Percentiles rank a stretch among this genome's conserved stretches.
These are phyloP conservation scores for Podospora pseudoanserina DNA, from an alignment of 495 filamentous ascomycete species.

Conservation along the genomic window DNA sequence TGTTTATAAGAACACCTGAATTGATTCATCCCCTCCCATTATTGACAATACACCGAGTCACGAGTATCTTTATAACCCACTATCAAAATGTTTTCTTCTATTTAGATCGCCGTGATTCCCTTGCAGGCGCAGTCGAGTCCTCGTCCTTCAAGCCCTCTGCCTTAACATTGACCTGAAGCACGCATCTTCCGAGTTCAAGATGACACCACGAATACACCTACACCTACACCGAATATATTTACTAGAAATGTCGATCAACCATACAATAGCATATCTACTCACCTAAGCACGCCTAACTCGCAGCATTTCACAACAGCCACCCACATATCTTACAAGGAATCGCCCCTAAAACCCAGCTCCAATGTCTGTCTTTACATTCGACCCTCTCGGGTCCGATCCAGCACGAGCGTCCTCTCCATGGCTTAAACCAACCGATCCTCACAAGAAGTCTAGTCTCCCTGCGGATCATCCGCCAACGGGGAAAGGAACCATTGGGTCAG, in stretches of 20 bases:
- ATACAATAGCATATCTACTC: constrained; percentile 6
- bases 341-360: background rate
- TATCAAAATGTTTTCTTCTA: constrained; percentile 18
- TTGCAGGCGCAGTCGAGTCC: background rate
- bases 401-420: constrained; percentile 87
- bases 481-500: constrained; percentile 38
- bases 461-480: constrained; percentile 29
- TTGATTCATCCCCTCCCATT: background rate
- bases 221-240: constrained; percentile 23
- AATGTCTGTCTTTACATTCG: constrained; percentile 97
- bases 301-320: background rate
- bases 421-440: constrained; percentile 52
- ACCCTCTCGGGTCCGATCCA: constrained; percentile 60
- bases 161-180: background rate
- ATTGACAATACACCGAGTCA: background rate
- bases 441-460: constrained; percentile 27
- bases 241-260: background rate
- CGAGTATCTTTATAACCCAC: background rate
- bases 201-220: constrained; percentile 57
- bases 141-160: background rate
- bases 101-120: constrained; percentile 12
- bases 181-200: constrained; percentile 40
- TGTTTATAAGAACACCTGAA: background rate
- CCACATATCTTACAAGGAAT: background rate
- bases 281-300: background rate